These are phyloP conservation scores for Suillus occidentalis DNA, from an alignment of 768 basidiomycete genomes.

Conservation along the genomic window DNA sequence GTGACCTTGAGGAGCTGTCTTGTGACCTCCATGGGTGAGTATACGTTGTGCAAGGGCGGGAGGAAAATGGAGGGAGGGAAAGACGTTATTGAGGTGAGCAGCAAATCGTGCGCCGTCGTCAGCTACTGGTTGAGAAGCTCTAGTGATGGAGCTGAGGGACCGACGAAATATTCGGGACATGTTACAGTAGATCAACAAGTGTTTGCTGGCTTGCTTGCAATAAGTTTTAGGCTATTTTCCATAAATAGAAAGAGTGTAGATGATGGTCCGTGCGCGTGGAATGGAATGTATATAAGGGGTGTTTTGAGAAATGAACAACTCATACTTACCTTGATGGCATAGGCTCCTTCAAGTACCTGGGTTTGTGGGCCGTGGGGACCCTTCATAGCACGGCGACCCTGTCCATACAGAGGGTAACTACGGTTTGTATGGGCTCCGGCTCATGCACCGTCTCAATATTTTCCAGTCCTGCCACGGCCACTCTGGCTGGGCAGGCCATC, in stretches of 20 bases:
- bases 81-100: constrained; percentile 62
- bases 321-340: constrained; percentile 71
- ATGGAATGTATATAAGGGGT: constrained; percentile 12
- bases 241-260: neutral
- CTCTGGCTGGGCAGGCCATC: constrained; percentile 50
- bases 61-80: constrained; percentile 67
- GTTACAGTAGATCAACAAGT: neutral
- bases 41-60: constrained; percentile 69
- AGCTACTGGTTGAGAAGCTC: constrained; percentile 6
- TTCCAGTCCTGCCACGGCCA: constrained; percentile 67
- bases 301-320: neutral
- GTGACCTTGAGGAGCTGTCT: constrained; percentile 61
- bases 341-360: constrained; percentile 52
- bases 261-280: constrained; percentile 26
- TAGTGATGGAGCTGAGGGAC: constrained; percentile 1
- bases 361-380: constrained; percentile 54
- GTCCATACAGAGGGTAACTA: constrained; percentile 45
- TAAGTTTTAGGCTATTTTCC: neutral
- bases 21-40: constrained; percentile 78
- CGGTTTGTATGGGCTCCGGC: constrained; percentile 61
- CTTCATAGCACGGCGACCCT: constrained; percentile 58
- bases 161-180: constrained; percentile 6
- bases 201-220: neutral
- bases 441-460: constrained; percentile 82
- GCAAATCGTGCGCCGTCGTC: constrained; percentile 33